A percentile compares a stretch with the other conserved stretches of the same genome.
Conservation (phyloP, 441 rosid genomes). For the Erodium texanum region DNA sequence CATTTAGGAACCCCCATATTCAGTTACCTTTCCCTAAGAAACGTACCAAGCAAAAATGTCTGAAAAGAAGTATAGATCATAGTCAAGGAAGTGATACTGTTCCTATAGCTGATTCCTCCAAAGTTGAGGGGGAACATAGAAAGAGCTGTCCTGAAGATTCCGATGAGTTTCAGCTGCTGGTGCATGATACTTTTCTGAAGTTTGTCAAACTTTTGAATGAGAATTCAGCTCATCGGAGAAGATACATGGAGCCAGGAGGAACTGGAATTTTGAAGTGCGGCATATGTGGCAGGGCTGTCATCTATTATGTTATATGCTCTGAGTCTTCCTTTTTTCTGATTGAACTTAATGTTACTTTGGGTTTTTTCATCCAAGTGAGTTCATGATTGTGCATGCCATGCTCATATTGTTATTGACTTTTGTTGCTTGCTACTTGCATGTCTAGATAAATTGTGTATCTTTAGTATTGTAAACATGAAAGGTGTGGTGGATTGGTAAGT, state of each 20-base stretch:
- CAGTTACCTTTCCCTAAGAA: conserved; percentile 20
- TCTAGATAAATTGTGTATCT: not conserved
- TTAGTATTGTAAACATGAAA: not conserved
- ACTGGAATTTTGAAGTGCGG: conserved; percentile 29
- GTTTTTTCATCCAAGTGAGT: no score
- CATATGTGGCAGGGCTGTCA: conserved; percentile 45
- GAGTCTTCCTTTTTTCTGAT: not conserved
- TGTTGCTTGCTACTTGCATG: not conserved
- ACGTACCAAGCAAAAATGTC: no score
- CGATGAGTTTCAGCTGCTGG: conserved; percentile 32
- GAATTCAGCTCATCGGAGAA: conserved; percentile 30
- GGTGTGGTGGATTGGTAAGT: not conserved
- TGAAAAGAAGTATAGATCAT: not conserved
- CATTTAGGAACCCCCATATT: not conserved
- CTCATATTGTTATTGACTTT: not conserved
- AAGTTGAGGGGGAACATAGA: conserved; percentile 5
- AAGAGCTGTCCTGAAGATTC: conserved; percentile 29
- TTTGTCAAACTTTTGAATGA: conserved; percentile 39
- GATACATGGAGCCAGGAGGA: conserved; percentile 29
- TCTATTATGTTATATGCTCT: conserved; percentile 9
- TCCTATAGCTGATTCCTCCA: conserved; percentile 15
- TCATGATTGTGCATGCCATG: not conserved
- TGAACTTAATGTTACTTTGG: conserved; percentile 1
- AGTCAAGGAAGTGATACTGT: conserved; percentile 13
- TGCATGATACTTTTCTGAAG: conserved; percentile 35